These are phyloP conservation scores for Fusarium caatingaense DNA, from an alignment of 2,329 filamentous ascomycete genomes.

Conservation along the genomic window DNA sequence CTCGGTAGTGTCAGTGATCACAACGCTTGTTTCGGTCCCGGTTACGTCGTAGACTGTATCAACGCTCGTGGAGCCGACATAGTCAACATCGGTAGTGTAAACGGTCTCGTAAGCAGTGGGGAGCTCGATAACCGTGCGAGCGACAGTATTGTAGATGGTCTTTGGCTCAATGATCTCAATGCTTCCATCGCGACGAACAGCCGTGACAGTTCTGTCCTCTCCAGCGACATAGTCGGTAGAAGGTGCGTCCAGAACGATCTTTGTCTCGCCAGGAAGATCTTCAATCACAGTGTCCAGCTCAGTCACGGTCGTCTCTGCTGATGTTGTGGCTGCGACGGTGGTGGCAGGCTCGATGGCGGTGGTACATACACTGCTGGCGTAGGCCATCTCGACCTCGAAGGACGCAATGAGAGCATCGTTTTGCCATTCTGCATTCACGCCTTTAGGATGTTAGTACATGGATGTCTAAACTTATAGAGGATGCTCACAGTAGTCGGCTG, in stretches of 20 bases:
- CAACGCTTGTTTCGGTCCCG: neutral
- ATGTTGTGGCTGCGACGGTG: neutral
- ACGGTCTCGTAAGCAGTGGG: constrained; percentile 16
- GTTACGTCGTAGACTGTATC: constrained; percentile 3
- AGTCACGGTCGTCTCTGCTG: neutral
- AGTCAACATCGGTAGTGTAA: constrained; percentile 7
- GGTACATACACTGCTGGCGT: constrained; percentile 15
- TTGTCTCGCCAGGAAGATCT: neutral
- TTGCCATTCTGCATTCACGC: constrained; percentile 9
- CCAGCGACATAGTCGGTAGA: constrained; percentile 9
- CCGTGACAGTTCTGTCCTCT: constrained; percentile 10
- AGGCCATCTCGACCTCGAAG: neutral
- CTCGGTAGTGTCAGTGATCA: constrained; percentile 4
- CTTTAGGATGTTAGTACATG: neutral
- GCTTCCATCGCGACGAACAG: neutral
- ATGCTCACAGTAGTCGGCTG: constrained; percentile 8
- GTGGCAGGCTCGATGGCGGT: constrained; percentile 22
- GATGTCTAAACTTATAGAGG: neutral
- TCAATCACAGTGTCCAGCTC: neutral
- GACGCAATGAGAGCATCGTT: constrained; percentile 19
- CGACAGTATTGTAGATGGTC: constrained; percentile 14
- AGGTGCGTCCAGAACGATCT: neutral
- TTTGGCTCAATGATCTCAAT: constrained; percentile 4
- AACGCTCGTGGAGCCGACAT: constrained; percentile 4
- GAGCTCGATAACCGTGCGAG: neutral